phyloP scores from a whole-genome alignment of 2,329 filamentous ascomycete species.

The Epichloe sylvatica region DNA sequence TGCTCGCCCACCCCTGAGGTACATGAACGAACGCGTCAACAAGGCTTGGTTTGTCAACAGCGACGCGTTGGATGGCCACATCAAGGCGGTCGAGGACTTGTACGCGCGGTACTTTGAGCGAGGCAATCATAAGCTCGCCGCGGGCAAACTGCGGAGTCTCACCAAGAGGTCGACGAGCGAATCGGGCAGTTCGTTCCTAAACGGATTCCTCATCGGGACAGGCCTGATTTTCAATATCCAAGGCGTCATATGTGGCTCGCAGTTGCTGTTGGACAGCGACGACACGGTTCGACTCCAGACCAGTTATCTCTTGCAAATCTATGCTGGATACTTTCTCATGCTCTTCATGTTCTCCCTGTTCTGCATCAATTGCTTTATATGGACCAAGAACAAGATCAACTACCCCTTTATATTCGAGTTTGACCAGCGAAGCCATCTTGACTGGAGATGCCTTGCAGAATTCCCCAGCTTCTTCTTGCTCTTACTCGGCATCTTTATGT shows the following conservation, averaged over 20 bases:
- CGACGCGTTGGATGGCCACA: slow-evolving; percentile 66
- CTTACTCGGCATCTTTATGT: slow-evolving; percentile 65
- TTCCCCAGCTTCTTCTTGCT: slow-evolving; percentile 77
- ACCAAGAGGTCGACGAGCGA: slow-evolving; percentile 42
- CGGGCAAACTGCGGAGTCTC: slow-evolving; percentile 69
- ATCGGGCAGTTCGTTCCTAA: slow-evolving; percentile 44
- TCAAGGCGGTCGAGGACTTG: slow-evolving; percentile 72
- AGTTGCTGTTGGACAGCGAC: slow-evolving; percentile 39
- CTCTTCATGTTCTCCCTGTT: slow-evolving; percentile 73
- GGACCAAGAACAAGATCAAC: slow-evolving; percentile 77
- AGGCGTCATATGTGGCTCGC: slow-evolving; percentile 45
- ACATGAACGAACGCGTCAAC: slow-evolving; percentile 85
- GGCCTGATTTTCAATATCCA: slow-evolving; percentile 53
- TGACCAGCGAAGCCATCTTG: slow-evolving; percentile 68
- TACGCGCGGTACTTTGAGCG: slow-evolving; percentile 91
- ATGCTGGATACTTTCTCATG: slow-evolving; percentile 81
- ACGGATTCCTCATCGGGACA: slow-evolving; percentile 52
- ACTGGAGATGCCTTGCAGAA: slow-evolving; percentile 80
- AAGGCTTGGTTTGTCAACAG: slow-evolving; percentile 85
- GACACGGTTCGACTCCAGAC: slow-evolving; percentile 36
- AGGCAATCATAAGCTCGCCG: slow-evolving; percentile 83
- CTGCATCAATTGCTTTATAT: slow-evolving; percentile 69
- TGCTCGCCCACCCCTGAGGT: slow-evolving; percentile 61
- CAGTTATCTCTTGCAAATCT: slow-evolving; percentile 70
- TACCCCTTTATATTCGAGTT: slow-evolving; percentile 97